These are phyloP conservation scores for Eucalyptus grandis DNA, from an alignment of 345 rosid genomes.

Conservation along the genomic window DNA sequence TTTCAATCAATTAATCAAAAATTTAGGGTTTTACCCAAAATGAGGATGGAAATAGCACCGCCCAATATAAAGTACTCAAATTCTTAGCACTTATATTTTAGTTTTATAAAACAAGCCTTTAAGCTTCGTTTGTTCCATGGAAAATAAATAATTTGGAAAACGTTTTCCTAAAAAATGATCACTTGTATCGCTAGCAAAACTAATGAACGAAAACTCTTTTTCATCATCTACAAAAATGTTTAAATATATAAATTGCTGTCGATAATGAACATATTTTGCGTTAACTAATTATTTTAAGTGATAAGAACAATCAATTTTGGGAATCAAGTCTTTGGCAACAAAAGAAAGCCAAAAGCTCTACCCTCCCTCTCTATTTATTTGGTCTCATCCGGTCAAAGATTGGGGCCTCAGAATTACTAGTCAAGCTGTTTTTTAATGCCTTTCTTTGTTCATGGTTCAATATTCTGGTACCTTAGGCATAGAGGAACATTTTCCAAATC, in stretches of 20 bases:
- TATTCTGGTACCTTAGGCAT: neutral
- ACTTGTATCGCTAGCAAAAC: neutral
- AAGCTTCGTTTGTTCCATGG: fast-evolving
- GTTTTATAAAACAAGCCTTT: neutral
- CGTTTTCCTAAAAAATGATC: neutral
- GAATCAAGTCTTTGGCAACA: neutral
- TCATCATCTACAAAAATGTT: neutral
- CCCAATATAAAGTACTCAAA: neutral
- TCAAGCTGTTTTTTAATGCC: neutral
- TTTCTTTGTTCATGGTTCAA: neutral
- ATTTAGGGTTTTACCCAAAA: too few relatives aligned
- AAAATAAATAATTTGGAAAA: neutral
- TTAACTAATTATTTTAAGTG: neutral
- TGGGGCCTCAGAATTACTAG: neutral
- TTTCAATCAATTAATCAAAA: too few relatives aligned
- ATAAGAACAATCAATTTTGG: neutral
- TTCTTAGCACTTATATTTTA: neutral
- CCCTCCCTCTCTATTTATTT: neutral
- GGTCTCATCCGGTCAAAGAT: neutral
- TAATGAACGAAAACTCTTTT: neutral
- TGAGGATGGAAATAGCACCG: too few relatives aligned
- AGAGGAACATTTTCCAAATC: neutral
- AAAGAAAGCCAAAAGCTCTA: neutral
- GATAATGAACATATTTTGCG: fast-evolving
- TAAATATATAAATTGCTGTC: neutral